Evolutionary conservation across 805 yeast species (phyloP).

Genomic region (Wickerhamiella cacticola): DNA sequence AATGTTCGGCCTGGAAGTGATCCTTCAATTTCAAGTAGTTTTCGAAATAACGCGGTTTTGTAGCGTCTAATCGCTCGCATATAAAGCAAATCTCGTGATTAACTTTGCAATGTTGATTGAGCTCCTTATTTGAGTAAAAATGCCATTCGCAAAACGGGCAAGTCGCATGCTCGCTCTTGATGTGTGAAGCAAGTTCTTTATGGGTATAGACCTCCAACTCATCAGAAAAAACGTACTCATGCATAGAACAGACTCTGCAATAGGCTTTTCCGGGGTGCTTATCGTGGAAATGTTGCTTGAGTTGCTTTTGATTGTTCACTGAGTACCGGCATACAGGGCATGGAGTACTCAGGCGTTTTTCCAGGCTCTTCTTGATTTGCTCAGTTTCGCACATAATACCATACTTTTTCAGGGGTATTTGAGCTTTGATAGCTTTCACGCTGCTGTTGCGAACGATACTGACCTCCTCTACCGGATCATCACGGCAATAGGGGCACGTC

Average conservation of each 20-base stretch:
- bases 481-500: constrained; percentile 73
- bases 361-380: constrained; percentile 36
- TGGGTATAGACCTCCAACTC: constrained; percentile 55
- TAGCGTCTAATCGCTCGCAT: constrained; percentile 53
- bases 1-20: constrained; percentile 69
- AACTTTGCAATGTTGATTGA: constrained; percentile 68
- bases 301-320: constrained; percentile 37
- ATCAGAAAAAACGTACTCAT: constrained; percentile 61
- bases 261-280: constrained; percentile 44
- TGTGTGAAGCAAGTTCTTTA: constrained; percentile 57
- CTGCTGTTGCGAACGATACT: constrained; percentile 40
- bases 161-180: constrained; percentile 51
- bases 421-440: constrained; percentile 29
- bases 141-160: constrained; percentile 69
- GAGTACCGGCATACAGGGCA: constrained; percentile 29
- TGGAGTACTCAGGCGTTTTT: constrained; percentile 39
- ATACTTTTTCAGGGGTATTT: constrained; percentile 31
- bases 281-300: constrained; percentile 53
- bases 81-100: constrained; percentile 81
- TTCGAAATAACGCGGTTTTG: constrained; percentile 58
- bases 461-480: constrained; percentile 42
- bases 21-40: constrained; percentile 61
- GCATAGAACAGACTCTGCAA: constrained; percentile 68
- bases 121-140: constrained; percentile 82
- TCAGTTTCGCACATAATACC: constrained; percentile 50